Evolutionary conservation across 768 basidiomycete species (phyloP), one percentile per base, ranked within the genome.

Genomic region (Boletus huronensis): DNA sequence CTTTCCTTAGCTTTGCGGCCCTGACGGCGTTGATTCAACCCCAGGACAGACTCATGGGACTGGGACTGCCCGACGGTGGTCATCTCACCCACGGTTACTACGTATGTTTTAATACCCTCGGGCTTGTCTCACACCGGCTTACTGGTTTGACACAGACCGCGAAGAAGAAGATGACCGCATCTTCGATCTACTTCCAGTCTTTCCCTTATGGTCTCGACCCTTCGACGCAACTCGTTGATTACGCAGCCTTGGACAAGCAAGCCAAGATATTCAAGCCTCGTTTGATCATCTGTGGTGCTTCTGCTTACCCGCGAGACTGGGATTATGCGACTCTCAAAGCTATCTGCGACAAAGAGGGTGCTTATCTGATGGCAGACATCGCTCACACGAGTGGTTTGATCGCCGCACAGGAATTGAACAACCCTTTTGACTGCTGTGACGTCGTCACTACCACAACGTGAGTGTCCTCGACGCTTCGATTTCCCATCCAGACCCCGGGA

Each of bases 111-210:
- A 16, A 28, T 6, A 38, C 26, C 6, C 29, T 26, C n/a, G 23
- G 26, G 26, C 34, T 41, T 38, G 9, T 50, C 43, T 50, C 32
- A 28, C 16, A 8, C 25, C n/a, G 38, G 38, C 50, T 56, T 19
- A 57, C 40, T 19, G 46, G 38, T 60, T 21, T 55, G 40, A 32
- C 43, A 17, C 63, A 92, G 90, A 96, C 93, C 53, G 92, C 93
- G 55, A 98, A 98, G 79, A 97, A 98, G 81, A 98, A 99, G 77
- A 98, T 99, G 87, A 98, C 97, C 32, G 93, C 97, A 34, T 98
- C 96, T 23, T 98, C 97, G 19, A 98, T 99, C 77, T 98, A 98
- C 80, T 99, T 98, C 88, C 95, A 98, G 71, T 97, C 97, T 35
- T 80, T 97, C 69, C 96, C 97, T 43, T 99, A 98, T 65, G 84